Evolutionary conservation across 805 yeast genomes (phyloP), one percentile per base, ranked within the genome.

Genomic region (Candida sanyiensis): DNA sequence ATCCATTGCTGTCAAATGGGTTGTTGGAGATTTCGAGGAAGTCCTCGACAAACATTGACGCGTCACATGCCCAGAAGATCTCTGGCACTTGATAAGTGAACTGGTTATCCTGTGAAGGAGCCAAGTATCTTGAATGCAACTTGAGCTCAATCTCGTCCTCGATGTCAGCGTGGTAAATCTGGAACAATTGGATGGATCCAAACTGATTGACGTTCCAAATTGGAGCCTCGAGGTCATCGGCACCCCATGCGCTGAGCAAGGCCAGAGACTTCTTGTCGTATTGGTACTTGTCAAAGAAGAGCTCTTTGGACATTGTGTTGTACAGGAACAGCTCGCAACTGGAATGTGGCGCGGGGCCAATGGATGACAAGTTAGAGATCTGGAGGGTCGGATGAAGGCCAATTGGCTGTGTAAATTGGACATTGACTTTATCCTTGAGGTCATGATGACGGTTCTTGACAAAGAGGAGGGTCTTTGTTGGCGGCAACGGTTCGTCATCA

Each of bases 281-380:
- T 51, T 77, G 80, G 51, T 73, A 76, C 50, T 62, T 62, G 57
- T 77, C 83, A n/a, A 75, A 62, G 48, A 77, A 74, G 16, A 76
- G 39, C 13, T 61, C 58, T 5, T 57, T 54, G 4, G 80, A 77
- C 9, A 75, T 48, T 7, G 67, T 64, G 20, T 70, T 53, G 44
- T 62, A 61, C 21, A 69, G 54, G 44, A 59, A 73, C 12, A 72
- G 61, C 26, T 61, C 59, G 57, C 83, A 77, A 4, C 50, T 40
- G 1, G 47, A 50, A 12, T 38, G 26, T 11, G 41, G 45, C 24
- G 47, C 45, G 3, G 28, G 20, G 21, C 37, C 17, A 17, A 16
- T 22, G 7, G 24, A 54, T 25, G 38, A 47, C 43, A 33, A 31
- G n/a, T 33, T 32, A 3, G 33, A 24, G 8, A 52, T 37, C 4